Base-by-base conservation (phyloP, 2,329 filamentous ascomycete genomes). In the Seiridium cupressi region DNA sequence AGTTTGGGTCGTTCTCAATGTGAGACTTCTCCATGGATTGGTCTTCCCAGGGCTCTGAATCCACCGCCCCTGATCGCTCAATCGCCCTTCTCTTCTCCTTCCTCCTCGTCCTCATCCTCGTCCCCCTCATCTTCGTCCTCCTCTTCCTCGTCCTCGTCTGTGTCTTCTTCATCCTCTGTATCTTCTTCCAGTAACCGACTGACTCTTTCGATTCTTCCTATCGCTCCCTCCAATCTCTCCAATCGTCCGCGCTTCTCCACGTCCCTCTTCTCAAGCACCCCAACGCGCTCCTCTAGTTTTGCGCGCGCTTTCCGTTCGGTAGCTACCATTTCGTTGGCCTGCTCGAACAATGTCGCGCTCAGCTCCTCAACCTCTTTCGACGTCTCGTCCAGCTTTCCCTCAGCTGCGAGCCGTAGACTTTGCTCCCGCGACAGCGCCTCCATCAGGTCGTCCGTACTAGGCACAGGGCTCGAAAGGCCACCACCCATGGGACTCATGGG, bases 251-350 rank as follows among this genome's bases (percentile, higher is more conserved):
- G 80, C 79, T 92, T 92, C 65, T 93, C 90, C 53, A 72, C 75
- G 61, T 94, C 91, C 62, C 90, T 79, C 67, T 81, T 77, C 76
- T 93, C 90, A 31, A 95, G 75, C 68, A 87, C 79, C 61, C 79
- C 83, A 6, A 95, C 83, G 44, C 89, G 78, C 71, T 89, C 86
- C 76, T 93, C 89, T 32, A 95, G 80, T 69, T 82, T 84, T 5
- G 89, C 89, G 61, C 90, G 79, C 40, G 89, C 89, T 60, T 86
- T 83, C 48, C 91, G 79, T 79, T 95, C 91, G 18, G 83, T 80
- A 2, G 91, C 90, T 26, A 95, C 91, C 91, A 95, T 95, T 76
- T 93, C 87, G 72, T 95, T 95, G 56, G 91, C 91, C 77, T 93
- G 88, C 76, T 91, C 87, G 72, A 95, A 95, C 58, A 95, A 77